These are phyloP conservation scores for Edaphochlamys debaryana DNA, from an alignment of 139 green algal genomes.

Conservation along the genomic window DNA sequence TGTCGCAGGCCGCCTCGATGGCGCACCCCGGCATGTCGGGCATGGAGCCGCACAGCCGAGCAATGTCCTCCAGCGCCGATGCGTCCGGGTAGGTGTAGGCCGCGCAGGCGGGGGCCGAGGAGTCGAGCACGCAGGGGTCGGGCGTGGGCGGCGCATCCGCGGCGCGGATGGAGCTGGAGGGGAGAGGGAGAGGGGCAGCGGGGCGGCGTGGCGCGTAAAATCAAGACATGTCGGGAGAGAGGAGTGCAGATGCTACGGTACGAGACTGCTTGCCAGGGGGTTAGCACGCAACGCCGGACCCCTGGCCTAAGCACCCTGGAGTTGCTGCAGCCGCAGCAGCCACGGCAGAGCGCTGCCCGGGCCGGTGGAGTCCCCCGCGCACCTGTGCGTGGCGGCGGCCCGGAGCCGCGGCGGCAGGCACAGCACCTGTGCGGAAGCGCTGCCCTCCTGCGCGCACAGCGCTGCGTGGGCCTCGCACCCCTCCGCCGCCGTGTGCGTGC, in stretches of 20 bases:
- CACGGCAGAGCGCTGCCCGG: not conserved
- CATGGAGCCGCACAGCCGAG: constrained; percentile 38
- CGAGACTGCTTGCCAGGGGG: no score
- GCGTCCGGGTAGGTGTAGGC: constrained; percentile 25
- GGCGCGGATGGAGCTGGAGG: no score
- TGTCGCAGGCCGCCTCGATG: constrained; percentile 4
- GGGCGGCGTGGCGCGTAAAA: no score
- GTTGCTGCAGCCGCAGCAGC: not conserved
- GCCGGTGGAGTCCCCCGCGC: no score
- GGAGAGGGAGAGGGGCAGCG: not conserved
- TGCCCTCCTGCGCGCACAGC: constrained; percentile 3
- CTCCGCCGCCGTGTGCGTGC: not conserved
- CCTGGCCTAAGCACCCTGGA: no score
- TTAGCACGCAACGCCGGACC: no score
- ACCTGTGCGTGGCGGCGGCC: no score
- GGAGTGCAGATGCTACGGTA: no score
- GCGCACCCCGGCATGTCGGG: constrained; percentile 43
- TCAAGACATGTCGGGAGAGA: no score
- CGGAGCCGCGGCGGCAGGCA: no score
- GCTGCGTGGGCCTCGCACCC: constrained; percentile 8
- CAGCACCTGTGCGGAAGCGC: not conserved
- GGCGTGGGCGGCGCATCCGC: no score
- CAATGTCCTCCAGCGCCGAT: not conserved
- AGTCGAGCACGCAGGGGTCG: constrained; percentile 21
- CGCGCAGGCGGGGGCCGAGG: not conserved